These are phyloP conservation scores for Coriaria nepalensis DNA, from an alignment of 306 rosid genomes.

Conservation along the genomic window DNA sequence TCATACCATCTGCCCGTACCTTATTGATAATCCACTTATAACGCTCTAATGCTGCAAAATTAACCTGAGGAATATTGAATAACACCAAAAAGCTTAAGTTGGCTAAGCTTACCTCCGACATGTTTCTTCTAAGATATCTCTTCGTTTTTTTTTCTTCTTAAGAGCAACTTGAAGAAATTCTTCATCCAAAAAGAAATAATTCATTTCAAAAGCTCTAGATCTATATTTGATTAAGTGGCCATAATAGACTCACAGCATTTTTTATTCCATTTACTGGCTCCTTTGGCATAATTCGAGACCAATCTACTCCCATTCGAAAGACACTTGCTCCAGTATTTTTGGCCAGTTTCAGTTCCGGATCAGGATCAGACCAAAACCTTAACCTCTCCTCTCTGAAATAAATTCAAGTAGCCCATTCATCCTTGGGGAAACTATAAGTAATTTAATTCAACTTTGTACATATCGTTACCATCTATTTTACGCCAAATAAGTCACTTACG, in stretches of 20 bases:
- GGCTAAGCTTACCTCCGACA: too few species aligned
- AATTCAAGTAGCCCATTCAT: slow-evolving; percentile 18
- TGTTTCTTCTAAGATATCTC: too few species aligned
- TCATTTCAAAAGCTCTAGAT: too few species aligned
- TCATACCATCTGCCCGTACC: slow-evolving; percentile 79
- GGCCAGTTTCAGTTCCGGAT: slow-evolving; percentile 74
- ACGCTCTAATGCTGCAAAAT: slow-evolving; percentile 89
- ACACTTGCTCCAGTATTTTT: slow-evolving; percentile 70
- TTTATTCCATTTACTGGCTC: slow-evolving; percentile 61
- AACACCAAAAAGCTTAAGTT: too few species aligned
- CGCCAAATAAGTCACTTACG: slow-evolving; percentile 33
- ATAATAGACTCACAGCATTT: slow-evolving; percentile 45
- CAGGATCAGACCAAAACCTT: slow-evolving; percentile 99
- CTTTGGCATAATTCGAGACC: slow-evolving; percentile 79
- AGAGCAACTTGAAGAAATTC: too few species aligned
- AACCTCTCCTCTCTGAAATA: slow-evolving; percentile 81
- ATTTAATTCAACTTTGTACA: not conserved
- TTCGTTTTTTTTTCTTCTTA: too few species aligned
- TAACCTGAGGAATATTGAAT: slow-evolving; percentile 34
- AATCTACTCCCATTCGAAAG: slow-evolving; percentile 94
- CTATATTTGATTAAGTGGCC: slow-evolving; percentile 9
- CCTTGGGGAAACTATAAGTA: slow-evolving; percentile 4
- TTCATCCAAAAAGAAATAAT: too few species aligned
- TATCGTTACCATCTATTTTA: too few species aligned
- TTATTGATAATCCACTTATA: slow-evolving; percentile 86